Evolutionary conservation across 2,329 filamentous ascomycete species (phyloP).

Genomic region (Westerdykella ornata): DNA sequence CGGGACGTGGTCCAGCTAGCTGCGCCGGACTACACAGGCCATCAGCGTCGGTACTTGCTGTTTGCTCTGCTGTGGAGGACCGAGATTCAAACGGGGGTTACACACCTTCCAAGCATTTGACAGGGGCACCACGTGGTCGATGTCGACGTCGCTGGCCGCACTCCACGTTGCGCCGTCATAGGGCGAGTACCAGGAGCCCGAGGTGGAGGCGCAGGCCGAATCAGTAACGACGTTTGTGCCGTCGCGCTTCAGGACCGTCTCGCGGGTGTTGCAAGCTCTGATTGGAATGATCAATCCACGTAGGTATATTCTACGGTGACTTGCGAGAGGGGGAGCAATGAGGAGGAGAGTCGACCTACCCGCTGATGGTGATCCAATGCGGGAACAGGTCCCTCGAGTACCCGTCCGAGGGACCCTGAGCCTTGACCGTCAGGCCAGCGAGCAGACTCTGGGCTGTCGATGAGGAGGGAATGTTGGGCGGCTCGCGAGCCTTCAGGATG

Average conservation of each 20-base stretch:
- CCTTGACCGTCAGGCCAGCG: slow-evolving; percentile 51
- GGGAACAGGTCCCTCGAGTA: slow-evolving; percentile 65
- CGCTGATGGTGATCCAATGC: slow-evolving; percentile 58
- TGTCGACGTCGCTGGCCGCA: slow-evolving; percentile 63
- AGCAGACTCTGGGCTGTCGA: slow-evolving; percentile 54
- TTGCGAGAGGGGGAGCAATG: not conserved
- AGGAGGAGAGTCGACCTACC: too few relatives aligned
- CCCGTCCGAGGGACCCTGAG: slow-evolving; percentile 48
- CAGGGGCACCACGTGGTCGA: slow-evolving; percentile 77
- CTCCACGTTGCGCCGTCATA: slow-evolving; percentile 71
- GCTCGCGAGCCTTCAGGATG: slow-evolving; percentile 33
- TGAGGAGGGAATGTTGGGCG: slow-evolving; percentile 58
- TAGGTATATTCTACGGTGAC: not conserved
- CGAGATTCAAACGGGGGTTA: slow-evolving; percentile 6
- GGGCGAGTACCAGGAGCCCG: slow-evolving; percentile 63
- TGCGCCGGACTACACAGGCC: slow-evolving; percentile 55
- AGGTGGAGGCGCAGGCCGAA: slow-evolving; percentile 55
- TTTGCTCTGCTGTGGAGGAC: not conserved
- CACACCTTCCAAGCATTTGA: slow-evolving; percentile 70
- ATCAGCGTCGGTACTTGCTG: slow-evolving; percentile 1
- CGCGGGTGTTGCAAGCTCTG: slow-evolving; percentile 60
- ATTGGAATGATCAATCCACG: not conserved
- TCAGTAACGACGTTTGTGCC: slow-evolving; percentile 56
- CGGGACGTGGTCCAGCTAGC: slow-evolving; percentile 61
- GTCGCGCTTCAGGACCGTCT: slow-evolving; percentile 67